phyloP scores from a whole-genome alignment of 257 asterid genomes.

The Nicotiana obtusifolia region DNA sequence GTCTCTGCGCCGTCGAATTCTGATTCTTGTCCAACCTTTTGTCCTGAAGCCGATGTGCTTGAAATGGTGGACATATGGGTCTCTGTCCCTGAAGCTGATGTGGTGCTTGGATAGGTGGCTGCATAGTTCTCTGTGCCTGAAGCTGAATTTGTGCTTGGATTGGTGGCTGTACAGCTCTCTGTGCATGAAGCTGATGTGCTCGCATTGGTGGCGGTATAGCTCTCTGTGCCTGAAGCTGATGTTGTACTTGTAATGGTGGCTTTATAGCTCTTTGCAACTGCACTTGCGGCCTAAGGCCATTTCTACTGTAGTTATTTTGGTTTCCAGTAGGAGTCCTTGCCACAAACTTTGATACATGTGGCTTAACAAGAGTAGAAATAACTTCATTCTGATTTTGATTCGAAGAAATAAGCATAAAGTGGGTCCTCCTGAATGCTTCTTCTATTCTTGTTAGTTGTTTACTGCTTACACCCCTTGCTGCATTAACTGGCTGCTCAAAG shows the following conservation, averaged over 20 bases:
- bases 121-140: background rate
- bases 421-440: constrained; percentile 47
- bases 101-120: background rate
- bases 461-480: constrained; percentile 65
- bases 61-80: constrained; percentile 16
- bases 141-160: background rate
- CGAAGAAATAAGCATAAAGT: constrained; percentile 33
- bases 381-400: constrained; percentile 30
- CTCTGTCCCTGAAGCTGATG: background rate
- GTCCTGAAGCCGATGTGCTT: background rate
- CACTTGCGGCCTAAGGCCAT: constrained; percentile 21
- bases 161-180: background rate
- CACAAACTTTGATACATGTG: constrained; percentile 31
- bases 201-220: constrained; percentile 18
- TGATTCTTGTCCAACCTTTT: background rate
- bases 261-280: constrained; percentile 17
- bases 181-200: background rate
- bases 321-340: constrained; percentile 21
- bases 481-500: constrained; percentile 80
- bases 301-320: constrained; percentile 28
- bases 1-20: background rate
- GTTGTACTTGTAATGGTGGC: background rate
- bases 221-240: background rate
- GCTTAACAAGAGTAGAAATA: constrained; percentile 44
- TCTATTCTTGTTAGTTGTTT: constrained; percentile 48